phyloP scores from a whole-genome alignment of 2,329 filamentous ascomycete species.

The Colletotrichum sp. region DNA sequence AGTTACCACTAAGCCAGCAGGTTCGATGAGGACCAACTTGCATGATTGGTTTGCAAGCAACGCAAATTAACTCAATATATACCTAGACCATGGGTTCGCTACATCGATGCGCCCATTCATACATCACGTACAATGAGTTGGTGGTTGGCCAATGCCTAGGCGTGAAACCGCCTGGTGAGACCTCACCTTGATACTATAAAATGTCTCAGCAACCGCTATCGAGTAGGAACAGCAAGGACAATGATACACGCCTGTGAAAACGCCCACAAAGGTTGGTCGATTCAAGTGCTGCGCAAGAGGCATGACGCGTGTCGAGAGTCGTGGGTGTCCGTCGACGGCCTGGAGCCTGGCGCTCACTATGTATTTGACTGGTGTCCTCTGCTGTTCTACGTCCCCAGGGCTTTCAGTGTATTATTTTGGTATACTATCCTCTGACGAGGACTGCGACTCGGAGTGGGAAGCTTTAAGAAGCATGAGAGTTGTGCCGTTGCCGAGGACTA shows the following conservation, averaged over 20 bases:
- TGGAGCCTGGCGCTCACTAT: neutral
- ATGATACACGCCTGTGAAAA: neutral
- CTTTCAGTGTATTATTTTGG: rapidly evolving
- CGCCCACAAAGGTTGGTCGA: neutral
- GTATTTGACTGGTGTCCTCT: rapidly evolving
- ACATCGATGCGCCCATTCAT: neutral
- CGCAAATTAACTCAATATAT: neutral
- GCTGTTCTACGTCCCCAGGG: rapidly evolving
- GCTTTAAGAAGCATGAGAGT: neutral
- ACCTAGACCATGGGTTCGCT: neutral
- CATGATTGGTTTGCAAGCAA: neutral
- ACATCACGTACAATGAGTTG: neutral
- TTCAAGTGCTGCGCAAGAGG: neutral
- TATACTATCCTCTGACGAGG: neutral
- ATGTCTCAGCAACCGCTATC: rapidly evolving
- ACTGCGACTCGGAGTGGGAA: neutral
- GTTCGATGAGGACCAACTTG: neutral
- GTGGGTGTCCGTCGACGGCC: rapidly evolving
- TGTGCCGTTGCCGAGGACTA: neutral
- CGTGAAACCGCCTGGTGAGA: neutral
- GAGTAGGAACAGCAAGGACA: neutral
- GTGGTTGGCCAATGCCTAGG: neutral
- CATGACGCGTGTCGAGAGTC: neutral
- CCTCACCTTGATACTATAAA: neutral
- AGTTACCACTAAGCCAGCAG: neutral